A percentile compares a stretch with the other conserved stretches of the same genome.
Evolutionary conservation across 257 asterid species (phyloP).

Genomic region (Jasminum sambac): DNA sequence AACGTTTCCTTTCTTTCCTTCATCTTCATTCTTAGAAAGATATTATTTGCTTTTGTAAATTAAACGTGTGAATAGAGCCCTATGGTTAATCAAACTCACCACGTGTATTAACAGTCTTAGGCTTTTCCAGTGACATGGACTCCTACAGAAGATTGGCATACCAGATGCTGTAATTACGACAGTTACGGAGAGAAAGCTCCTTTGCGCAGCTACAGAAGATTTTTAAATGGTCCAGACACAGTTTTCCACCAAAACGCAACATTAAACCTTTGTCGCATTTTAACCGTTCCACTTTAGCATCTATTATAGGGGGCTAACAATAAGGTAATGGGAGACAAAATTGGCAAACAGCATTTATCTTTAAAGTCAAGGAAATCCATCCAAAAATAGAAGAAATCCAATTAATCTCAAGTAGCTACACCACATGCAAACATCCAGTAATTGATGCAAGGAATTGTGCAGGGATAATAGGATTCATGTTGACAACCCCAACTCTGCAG

Average conservation of each 20-base stretch:
- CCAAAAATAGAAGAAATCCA: background rate
- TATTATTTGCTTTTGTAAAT: background rate
- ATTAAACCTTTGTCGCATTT: background rate
- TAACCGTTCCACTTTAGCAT: background rate
- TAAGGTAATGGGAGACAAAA: background rate
- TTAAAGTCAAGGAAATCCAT: constrained; percentile 2
- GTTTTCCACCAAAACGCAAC: background rate
- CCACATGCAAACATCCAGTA: constrained; percentile 8
- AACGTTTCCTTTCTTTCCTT: background rate
- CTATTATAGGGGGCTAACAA: background rate
- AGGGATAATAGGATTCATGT: background rate
- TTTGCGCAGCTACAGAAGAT: background rate
- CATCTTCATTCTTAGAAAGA: background rate
- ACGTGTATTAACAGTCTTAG: background rate
- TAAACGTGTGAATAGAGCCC: background rate
- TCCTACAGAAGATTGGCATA: background rate
- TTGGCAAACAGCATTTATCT: background rate
- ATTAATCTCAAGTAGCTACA: constrained; percentile 4
- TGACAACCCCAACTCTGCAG: background rate
- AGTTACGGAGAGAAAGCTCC: background rate
- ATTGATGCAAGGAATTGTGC: constrained; percentile 7
- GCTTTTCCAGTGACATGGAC: background rate
- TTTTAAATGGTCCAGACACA: background rate
- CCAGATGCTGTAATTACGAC: background rate
- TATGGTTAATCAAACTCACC: background rate